Conservation (phyloP, 2,329 filamentous ascomycete genomes). For the Verruconis gallopava region DNA sequence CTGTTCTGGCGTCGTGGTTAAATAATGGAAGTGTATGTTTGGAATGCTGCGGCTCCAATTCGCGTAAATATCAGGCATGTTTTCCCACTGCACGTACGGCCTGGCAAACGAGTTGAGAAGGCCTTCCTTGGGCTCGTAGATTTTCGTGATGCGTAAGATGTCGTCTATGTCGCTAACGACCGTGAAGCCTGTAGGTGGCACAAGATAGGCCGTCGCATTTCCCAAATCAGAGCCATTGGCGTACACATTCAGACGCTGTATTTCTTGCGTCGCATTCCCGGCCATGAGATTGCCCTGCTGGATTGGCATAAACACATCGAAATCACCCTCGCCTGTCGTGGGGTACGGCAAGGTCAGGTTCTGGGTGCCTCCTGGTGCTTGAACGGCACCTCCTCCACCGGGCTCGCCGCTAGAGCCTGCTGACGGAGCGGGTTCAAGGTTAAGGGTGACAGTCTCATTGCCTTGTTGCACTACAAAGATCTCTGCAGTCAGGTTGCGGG, state of each 20-base stretch:
- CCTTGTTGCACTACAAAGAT: constrained; percentile 67
- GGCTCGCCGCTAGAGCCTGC: constrained; percentile 39
- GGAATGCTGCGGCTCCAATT: constrained; percentile 58
- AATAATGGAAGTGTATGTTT: constrained; percentile 66
- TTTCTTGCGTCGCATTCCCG: constrained; percentile 50
- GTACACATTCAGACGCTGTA: constrained; percentile 58
- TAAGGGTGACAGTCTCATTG: constrained; percentile 49
- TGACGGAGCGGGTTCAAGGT: constrained; percentile 45
- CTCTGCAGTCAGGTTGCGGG: constrained; percentile 57
- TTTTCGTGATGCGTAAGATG: constrained; percentile 68
- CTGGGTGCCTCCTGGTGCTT: constrained; percentile 47
- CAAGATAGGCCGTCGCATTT: constrained; percentile 65
- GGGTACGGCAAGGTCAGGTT: constrained; percentile 49
- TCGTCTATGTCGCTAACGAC: constrained; percentile 70
- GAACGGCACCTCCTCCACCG: constrained; percentile 37
- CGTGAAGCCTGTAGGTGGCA: constrained; percentile 56
- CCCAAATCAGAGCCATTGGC: constrained; percentile 51
- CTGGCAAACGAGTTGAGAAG: constrained; percentile 65
- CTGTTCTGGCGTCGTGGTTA: constrained; percentile 71
- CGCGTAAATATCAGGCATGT: constrained; percentile 68
- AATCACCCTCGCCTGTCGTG: constrained; percentile 58
- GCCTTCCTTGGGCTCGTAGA: constrained; percentile 62
- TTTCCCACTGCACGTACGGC: constrained; percentile 58
- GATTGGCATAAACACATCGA: constrained; percentile 56
- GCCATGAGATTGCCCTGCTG: constrained; percentile 43